phyloP scores from a whole-genome alignment of 495 filamentous ascomycete species.

The Aspergillus asperescens region DNA sequence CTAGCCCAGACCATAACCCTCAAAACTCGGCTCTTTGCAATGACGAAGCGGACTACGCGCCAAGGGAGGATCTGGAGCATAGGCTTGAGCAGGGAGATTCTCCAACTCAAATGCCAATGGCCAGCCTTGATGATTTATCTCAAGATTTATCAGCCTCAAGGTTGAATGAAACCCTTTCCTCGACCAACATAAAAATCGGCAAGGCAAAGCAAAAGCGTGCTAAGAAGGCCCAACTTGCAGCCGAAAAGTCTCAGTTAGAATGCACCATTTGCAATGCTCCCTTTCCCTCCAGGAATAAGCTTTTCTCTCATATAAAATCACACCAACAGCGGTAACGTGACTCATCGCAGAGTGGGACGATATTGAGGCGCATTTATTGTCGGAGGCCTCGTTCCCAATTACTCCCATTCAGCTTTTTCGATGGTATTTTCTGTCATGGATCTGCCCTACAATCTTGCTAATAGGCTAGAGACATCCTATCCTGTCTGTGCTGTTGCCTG shows the following conservation, averaged over 20 bases:
- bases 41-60: constrained; percentile 35
- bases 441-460: no score
- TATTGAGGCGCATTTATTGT: neutral
- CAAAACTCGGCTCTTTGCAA: neutral
- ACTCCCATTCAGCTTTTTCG: no score
- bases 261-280: constrained; percentile 57
- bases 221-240: constrained; percentile 63
- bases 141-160: constrained; percentile 22
- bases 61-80: constrained; percentile 40
- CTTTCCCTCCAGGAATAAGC: constrained; percentile 62
- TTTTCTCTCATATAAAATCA: constrained; percentile 68
- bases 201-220: constrained; percentile 86
- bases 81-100: constrained; percentile 15
- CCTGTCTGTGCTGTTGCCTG: neutral
- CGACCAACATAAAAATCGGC: constrained; percentile 48
- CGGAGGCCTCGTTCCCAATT: neutral
- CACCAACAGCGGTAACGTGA: constrained; percentile 48
- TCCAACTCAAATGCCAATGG: neutral
- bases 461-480: no score
- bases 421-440: no score
- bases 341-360: neutral
- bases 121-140: constrained; percentile 15
- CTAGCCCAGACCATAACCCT: neutral
- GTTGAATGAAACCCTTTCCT: constrained; percentile 11
- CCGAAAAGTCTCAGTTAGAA: constrained; percentile 29